phyloP scores from a whole-genome alignment of 176 grass and related monocot species.

The Avena sativa region DNA sequence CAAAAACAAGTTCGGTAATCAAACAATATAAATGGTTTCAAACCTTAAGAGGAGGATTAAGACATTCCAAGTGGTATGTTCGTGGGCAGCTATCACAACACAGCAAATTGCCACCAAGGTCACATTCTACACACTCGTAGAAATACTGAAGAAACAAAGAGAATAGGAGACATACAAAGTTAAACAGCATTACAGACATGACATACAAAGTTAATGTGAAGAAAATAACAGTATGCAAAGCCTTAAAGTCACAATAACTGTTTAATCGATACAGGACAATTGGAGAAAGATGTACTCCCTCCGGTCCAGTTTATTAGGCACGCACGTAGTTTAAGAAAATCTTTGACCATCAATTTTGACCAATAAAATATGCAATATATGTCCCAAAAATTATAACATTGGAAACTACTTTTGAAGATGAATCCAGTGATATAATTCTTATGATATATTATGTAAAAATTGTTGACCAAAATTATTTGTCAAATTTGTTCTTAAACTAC shows the following conservation, averaged over 20 bases:
- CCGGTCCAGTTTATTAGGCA: too few relatives aligned
- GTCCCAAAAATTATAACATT: too few relatives aligned
- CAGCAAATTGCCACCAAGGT: slow-evolving; percentile 94
- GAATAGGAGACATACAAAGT: slow-evolving; percentile 27
- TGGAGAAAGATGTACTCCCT: background rate
- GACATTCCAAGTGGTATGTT: slow-evolving; percentile 94
- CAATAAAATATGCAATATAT: too few relatives aligned
- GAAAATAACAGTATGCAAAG: slow-evolving; percentile 33
- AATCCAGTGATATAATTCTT: too few relatives aligned
- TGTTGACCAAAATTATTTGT: too few relatives aligned
- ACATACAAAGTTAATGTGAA: slow-evolving; percentile 37
- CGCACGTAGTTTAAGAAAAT: too few relatives aligned
- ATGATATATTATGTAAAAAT: too few relatives aligned
- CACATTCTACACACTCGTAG: slow-evolving; percentile 90
- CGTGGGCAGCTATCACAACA: slow-evolving; percentile 93
- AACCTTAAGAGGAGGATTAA: slow-evolving; percentile 93
- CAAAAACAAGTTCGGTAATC: slow-evolving; percentile 16
- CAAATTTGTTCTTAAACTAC: too few relatives aligned
- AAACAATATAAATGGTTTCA: slow-evolving; percentile 45
- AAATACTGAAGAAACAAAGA: slow-evolving; percentile 77
- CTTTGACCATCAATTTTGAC: too few relatives aligned
- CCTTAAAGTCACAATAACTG: slow-evolving; percentile 12
- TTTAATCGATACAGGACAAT: background rate
- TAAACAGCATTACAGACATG: slow-evolving; percentile 25
- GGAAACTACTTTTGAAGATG: too few relatives aligned